Base-by-base conservation (phyloP, 208 protist species). In the Acanthamoeba rhysodes region DNA sequence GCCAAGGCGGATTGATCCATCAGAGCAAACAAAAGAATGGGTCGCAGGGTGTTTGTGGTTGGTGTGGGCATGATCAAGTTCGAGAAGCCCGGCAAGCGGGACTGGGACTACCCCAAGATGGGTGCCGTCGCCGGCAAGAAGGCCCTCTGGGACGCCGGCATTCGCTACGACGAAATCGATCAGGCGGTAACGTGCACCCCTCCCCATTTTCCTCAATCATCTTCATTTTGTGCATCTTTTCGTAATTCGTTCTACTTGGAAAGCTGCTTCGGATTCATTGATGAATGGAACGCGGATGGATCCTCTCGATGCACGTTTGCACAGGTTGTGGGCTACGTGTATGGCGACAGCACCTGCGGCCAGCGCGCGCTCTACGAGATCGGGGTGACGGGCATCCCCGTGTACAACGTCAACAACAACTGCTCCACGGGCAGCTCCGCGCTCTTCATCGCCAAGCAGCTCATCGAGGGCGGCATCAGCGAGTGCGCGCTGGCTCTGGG, bases 391-490 rank as follows among this genome's bases (percentile, higher is more conserved):
- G 93, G 94, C 12, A 94, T 97, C 22, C 96, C 96, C 32, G 84
- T 97, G 24, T 95, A 96, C 95, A 97, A 97, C 62, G 96, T 96
- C 16, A 97, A 97, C 96, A 97, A 97, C 91, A 97, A 97, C 95
- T 97, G 96, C 92, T 92, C 85, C 48, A 97, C 96, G 48, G 96
- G 96, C 57, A 88, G 87, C 22, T 95, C 96, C 8, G 96, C 96
- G 27, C 68, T 97, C 34, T 94, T 66, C 90, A 92, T 96, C 22
- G 92, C 76, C 59, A 95, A 93, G 85, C 80, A 92, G 59, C 72
- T 95, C 18, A 34, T 96, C 22, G 95, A 96, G 55, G 93, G 82
- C 37, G 95, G 95, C 68, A 10, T 95, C 18, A 27, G 57, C 53
- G 96, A 97, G 5, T 97, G 96, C 74, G 96, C 95, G 27, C 62